A percentile compares a stretch with the other conserved stretches of the same genome.
Conservation (phyloP, 352 stramenopile species). For the Phytophthora cryptogea region DNA sequence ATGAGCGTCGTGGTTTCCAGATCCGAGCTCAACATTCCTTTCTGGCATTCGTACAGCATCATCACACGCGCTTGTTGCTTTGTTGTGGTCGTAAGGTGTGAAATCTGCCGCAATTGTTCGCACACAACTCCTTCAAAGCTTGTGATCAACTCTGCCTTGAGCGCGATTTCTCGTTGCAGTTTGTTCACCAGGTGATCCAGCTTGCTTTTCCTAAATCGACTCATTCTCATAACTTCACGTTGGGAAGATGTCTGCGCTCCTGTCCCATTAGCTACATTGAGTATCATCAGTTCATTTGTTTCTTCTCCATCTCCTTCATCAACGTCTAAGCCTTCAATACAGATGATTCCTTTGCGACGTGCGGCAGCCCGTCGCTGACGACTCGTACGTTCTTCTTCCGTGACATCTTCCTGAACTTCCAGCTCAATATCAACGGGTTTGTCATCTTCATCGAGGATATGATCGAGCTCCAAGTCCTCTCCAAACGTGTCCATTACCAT, state of each 20-base stretch:
- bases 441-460: constrained; percentile 67
- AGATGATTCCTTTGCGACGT: constrained; percentile 28
- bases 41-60: constrained; percentile 48
- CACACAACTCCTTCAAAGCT: constrained; percentile 63
- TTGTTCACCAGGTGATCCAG: constrained; percentile 66
- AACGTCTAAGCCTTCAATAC: constrained; percentile 11
- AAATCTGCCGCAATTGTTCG: constrained; percentile 54
- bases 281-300: not conserved
- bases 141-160: constrained; percentile 48
- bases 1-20: constrained; percentile 40
- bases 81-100: constrained; percentile 41
- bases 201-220: constrained; percentile 68
- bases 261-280: constrained; percentile 12
- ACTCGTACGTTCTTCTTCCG: constrained; percentile 38
- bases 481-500: constrained; percentile 69
- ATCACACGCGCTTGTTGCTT: constrained; percentile 51
- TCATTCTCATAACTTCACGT: constrained; percentile 57
- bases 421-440: constrained; percentile 64
- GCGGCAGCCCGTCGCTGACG: constrained; percentile 22
- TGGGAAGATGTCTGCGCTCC: constrained; percentile 1
- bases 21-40: constrained; percentile 55
- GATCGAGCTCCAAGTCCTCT: constrained; percentile 46
- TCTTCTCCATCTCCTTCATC: constrained; percentile 14
- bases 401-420: constrained; percentile 61
- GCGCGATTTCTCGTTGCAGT: constrained; percentile 51